These are phyloP conservation scores for Lasiosphaeria miniovina DNA, from an alignment of 495 filamentous ascomycete species.

Conservation along the genomic window DNA sequence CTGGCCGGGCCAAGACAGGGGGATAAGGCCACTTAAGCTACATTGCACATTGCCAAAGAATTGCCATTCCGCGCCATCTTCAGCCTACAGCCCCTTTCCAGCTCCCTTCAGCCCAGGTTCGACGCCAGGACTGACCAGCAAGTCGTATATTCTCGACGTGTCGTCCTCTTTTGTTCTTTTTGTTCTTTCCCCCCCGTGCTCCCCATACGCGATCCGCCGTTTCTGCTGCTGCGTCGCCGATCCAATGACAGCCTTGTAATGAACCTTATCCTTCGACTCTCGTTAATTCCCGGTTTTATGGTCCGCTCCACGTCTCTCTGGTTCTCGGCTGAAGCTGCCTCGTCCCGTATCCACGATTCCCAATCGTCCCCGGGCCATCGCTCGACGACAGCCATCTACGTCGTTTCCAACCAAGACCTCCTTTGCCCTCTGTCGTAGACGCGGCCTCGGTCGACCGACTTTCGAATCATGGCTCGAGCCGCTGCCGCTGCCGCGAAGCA, in stretches of 20 bases:
- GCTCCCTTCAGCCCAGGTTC: conserved; percentile 16
- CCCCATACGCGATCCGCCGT: conserved; percentile 2
- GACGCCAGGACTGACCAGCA: conserved; percentile 14
- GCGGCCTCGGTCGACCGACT: not conserved
- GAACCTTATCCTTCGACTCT: conserved; percentile 43
- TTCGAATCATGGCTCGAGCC: conserved; percentile 39
- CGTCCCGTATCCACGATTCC: conserved; percentile 7
- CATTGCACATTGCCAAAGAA: conserved; percentile 19
- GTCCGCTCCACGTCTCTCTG: conserved; percentile 7
- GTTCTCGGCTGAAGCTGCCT: conserved; percentile 23
- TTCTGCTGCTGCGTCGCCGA: conserved; percentile 11
- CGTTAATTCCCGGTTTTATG: conserved; percentile 36
- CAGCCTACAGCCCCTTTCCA: conserved; percentile 28
- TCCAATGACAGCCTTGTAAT: conserved; percentile 42
- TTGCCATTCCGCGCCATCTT: conserved; percentile 16
- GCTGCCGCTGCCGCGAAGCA: conserved; percentile 36
- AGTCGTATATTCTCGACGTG: conserved; percentile 6
- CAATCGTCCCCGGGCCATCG: not conserved
- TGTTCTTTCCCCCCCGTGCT: not conserved
- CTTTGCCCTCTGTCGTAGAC: not conserved
- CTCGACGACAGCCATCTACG: conserved; percentile 4
- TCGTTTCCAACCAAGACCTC: conserved; percentile 1
- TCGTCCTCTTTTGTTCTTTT: conserved; percentile 12
- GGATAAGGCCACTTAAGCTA: conserved; percentile 33
- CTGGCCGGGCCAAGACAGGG: not conserved